Percentiles rank a stretch among this genome's conserved stretches.
Evolutionary conservation across 2,329 filamentous ascomycete genomes (phyloP).

Genomic region (Teratosphaeria destructans): DNA sequence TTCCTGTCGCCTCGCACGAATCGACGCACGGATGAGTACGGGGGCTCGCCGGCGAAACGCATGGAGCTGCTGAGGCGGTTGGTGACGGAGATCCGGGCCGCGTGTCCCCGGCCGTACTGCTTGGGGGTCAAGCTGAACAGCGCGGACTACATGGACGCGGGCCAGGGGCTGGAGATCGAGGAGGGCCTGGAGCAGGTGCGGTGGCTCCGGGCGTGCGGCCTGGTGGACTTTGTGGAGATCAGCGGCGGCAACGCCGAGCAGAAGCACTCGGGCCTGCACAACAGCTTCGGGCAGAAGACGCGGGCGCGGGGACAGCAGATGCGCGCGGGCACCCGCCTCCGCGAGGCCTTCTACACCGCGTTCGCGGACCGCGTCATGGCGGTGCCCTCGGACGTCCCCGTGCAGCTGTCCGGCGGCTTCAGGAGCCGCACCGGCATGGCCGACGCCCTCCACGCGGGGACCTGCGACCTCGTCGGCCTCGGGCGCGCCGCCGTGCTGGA

Average conservation of each 20-base stretch:
- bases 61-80: slow-evolving; percentile 37
- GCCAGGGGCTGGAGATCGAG: slow-evolving; percentile 23
- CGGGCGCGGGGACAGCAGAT: slow-evolving; percentile 26
- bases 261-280: slow-evolving; percentile 13
- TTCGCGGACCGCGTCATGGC: slow-evolving; percentile 37
- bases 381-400: slow-evolving; percentile 16
- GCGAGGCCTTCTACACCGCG: slow-evolving; percentile 60
- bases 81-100: slow-evolving; percentile 31
- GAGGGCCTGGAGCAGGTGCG: slow-evolving; percentile 50
- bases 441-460: slow-evolving; percentile 35
- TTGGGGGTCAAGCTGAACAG: slow-evolving; percentile 44
- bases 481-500: slow-evolving; percentile 37
- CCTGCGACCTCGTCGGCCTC: slow-evolving; percentile 42
- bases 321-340: slow-evolving; percentile 34
- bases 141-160: slow-evolving; percentile 32
- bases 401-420: slow-evolving; percentile 52
- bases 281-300: slow-evolving; percentile 16
- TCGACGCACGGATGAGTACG: slow-evolving; percentile 38
- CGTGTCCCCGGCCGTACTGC: slow-evolving; percentile 33
- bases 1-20: slow-evolving; percentile 36
- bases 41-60: slow-evolving; percentile 36
- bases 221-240: slow-evolving; percentile 58
- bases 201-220: slow-evolving; percentile 36
- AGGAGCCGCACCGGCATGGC: slow-evolving; percentile 43
- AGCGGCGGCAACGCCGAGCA: slow-evolving; percentile 44